Evolutionary conservation across 306 rosid genomes (phyloP).

Genomic region (Cucumis sativus): Cucumber_9930_V3 NC_026656.2:1446001-1446500

Average conservation of each 20-base stretch:
- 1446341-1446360: no score
- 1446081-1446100: background rate
- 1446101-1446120: background rate
- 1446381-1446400: no score
- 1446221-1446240: constrained; percentile 74
- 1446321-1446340: no score
- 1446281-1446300: background rate
- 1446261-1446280: background rate
- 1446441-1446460: background rate
- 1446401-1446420: no score
- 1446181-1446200: constrained; percentile 72
- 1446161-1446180: constrained; percentile 96
- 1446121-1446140: constrained; percentile 12
- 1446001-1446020: background rate
- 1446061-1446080: background rate
- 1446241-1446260: constrained; percentile 25
- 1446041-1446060: background rate
- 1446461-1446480: background rate
- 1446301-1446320: background rate
- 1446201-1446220: constrained; percentile 75
- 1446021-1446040: background rate
- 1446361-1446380: no score
- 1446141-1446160: constrained; percentile 70
- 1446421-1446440: no score
- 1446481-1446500: background rate